A percentile compares a stretch with the other conserved stretches of the same genome.
These are phyloP conservation scores for Citrus cavaleriei DNA, from an alignment of 345 rosid genomes.

Conservation along the genomic window DNA sequence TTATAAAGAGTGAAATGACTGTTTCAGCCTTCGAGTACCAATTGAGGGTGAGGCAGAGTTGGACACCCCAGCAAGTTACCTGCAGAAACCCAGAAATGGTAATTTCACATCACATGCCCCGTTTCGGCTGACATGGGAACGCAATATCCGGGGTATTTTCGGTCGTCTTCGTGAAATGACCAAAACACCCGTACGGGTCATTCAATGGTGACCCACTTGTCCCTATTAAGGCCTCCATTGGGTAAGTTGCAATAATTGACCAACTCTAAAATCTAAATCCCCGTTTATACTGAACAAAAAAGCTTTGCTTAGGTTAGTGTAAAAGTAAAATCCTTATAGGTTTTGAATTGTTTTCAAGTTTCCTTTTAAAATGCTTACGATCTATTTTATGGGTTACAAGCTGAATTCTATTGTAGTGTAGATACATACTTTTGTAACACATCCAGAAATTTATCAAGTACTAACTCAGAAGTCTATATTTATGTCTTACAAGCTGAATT, in stretches of 20 bases:
- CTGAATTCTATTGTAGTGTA: too few species aligned
- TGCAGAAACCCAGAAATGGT: constrained; percentile 8
- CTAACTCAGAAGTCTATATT: too few species aligned
- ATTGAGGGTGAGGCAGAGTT: not conserved
- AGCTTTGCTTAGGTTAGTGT: too few species aligned
- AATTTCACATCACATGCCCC: constrained; percentile 17
- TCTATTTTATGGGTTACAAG: too few species aligned
- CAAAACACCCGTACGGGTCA: not conserved
- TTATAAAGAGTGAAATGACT: not conserved
- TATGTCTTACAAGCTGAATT: too few species aligned
- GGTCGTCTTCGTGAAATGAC: not conserved
- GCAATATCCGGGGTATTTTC: constrained; percentile 28
- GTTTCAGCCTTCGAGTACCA: not conserved
- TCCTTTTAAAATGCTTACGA: too few species aligned
- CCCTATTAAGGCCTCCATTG: not conserved
- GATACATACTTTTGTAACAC: too few species aligned
- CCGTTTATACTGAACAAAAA: not conserved
- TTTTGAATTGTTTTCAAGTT: too few species aligned
- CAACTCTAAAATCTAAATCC: not conserved
- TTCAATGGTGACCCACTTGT: not conserved
- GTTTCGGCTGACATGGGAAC: constrained; percentile 22
- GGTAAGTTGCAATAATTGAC: constrained; percentile 16
- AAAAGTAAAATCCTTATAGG: too few species aligned
- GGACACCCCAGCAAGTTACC: not conserved
- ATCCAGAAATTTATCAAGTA: too few species aligned